Evolutionary conservation across 208 protist genomes (phyloP), one percentile per base, ranked within the genome.

Genomic region (Acanthamoeba lenticulata): DNA sequence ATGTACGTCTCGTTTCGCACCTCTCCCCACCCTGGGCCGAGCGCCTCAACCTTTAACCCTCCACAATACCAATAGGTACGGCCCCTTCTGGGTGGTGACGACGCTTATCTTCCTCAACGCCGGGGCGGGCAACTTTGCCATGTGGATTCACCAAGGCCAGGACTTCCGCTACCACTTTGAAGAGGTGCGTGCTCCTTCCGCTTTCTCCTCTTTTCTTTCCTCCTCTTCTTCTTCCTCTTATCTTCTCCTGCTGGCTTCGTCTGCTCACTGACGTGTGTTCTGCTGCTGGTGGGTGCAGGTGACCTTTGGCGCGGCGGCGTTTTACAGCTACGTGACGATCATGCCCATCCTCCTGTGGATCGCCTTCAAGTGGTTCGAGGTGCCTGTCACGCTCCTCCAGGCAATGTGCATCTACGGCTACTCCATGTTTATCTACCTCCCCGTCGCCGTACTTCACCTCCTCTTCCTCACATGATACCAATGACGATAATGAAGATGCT

Each of bases 331-430:
- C 83, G 36, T 88, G 42, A 52, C 24, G 13, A 72, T 88, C 36
- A 13, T 89, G 44, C 91, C 91, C 21, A 44, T 94, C 67, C 15
- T 94, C 13, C 13, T 94, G 4, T 94, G 77, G 74, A 72, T 94
- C n/a, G 67, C 34, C 6, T 94, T 94, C 74, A 79, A 86, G 29
- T 94, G 91, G 67, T 29, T 42, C 27, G 67, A 69, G 3, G 47
- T 89, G 6, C 77, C 42, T 34, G n/a, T 94, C 11, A 60, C 24
- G 24, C 74, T 94, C 32, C 38, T 83, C 2, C 77, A 94, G 44
- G 55, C 47, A 29, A 29, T 79, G 27, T 94, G 91, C 77, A 94
- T 94, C n/a, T 94, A 94, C 29, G 91, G 91, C 67, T 94, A 94
- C 42, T 79, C 91, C 36, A 36, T 94, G 38, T 94, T 94, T 42